Conservation (phyloP, 78 protist genomes). For the Dictyostelium firmibasis region DNA sequence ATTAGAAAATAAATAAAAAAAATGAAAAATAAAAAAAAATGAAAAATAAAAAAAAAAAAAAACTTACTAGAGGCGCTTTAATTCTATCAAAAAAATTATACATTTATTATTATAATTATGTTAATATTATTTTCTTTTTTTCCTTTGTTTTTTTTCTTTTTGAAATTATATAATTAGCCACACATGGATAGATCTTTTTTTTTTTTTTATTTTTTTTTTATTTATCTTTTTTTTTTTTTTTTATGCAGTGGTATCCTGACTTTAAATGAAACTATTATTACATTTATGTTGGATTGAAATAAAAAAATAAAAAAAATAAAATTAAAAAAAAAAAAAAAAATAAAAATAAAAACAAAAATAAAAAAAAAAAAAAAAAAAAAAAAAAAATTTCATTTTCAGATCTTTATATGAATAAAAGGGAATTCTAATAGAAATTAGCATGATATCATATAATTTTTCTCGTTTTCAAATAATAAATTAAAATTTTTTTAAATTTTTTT, state of each 20-base stretch:
- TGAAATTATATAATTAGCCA: not conserved
- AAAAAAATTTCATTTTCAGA: not conserved
- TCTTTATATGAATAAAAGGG: not conserved
- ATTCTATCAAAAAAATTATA: slow-evolving; percentile 66
- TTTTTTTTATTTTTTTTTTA: too few species aligned
- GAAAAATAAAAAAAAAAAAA: not conserved
- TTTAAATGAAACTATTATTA: not conserved
- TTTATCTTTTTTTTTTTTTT: too few species aligned
- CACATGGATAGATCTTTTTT: not conserved
- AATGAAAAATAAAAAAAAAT: not conserved
- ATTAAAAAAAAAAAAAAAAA: too few species aligned
- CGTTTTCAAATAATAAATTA: too few species aligned
- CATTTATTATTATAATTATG: not conserved
- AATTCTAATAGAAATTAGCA: not conserved
- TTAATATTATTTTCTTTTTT: not conserved
- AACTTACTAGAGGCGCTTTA: slow-evolving; percentile 68
- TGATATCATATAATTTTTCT: not conserved
- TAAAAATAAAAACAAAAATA: too few species aligned
- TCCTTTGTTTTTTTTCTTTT: not conserved
- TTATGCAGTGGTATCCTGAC: not conserved
- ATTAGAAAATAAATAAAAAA: not conserved
- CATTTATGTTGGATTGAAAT: not conserved
- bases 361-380: too few species aligned
- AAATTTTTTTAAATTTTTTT: too few species aligned
- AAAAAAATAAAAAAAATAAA: too few species aligned